Conservation (phyloP, 805 yeast genomes). For the Yarrowia deformans region DNA sequence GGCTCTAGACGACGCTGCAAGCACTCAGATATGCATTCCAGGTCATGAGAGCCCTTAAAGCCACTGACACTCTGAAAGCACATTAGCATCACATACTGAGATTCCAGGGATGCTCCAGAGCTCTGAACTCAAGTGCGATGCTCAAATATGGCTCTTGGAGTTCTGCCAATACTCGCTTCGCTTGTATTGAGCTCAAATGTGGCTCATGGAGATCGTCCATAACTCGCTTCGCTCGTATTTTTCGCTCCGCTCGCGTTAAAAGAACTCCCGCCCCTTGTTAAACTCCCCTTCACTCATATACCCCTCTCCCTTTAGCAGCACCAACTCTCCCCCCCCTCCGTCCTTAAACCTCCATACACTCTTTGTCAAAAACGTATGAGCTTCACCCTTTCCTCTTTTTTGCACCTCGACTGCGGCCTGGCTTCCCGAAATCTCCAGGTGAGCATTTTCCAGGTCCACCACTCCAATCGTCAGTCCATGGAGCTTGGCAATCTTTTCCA, state of each 20-base stretch:
- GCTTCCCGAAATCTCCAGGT: constrained; percentile 26
- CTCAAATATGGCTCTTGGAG: no score
- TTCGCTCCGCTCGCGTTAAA: constrained; percentile 5
- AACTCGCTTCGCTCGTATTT: background rate
- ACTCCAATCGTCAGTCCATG: background rate
- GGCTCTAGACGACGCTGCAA: no score
- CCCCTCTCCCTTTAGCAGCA: constrained; percentile 22
- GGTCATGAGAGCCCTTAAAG: no score
- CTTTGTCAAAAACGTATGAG: constrained; percentile 10
- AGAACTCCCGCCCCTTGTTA: constrained; percentile 14
- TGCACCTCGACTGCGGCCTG: constrained; percentile 7
- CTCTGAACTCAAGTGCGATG: no score
- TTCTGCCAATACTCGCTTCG: no score
- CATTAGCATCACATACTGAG: no score
- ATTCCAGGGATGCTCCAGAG: no score
- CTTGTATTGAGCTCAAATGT: no score
- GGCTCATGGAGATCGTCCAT: no score
- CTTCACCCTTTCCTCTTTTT: background rate
- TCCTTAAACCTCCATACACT: constrained; percentile 31
- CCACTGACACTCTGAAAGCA: no score
- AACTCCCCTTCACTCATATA: constrained; percentile 21
- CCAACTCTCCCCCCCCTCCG: constrained; percentile 1
- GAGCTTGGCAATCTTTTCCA: constrained; percentile 17
- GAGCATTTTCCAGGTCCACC: constrained; percentile 5
- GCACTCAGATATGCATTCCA: no score